A percentile compares a stretch with the other conserved stretches of the same genome.
Conservation (phyloP, 2,329 filamentous ascomycete species). For the Aspergillus sp. region DNA sequence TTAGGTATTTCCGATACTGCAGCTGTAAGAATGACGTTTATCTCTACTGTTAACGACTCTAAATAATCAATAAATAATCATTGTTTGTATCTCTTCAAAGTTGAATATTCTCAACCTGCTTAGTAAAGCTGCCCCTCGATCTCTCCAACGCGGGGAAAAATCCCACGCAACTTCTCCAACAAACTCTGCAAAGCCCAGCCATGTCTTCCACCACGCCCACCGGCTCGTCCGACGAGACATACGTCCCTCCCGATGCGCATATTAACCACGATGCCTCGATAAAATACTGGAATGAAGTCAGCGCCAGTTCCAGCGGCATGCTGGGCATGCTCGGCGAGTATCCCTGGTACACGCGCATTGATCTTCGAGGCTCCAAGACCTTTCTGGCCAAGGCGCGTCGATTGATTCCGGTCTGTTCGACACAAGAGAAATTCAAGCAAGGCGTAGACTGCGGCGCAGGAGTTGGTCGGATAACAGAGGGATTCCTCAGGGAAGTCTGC, state of each 20-base stretch:
- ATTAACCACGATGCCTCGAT: slow-evolving; percentile 34
- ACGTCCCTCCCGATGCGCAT: neutral
- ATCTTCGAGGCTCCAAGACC: slow-evolving; percentile 63
- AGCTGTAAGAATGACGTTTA: no score
- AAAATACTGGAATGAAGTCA: slow-evolving; percentile 30
- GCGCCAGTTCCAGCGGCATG: slow-evolving; percentile 51
- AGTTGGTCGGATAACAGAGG: slow-evolving; percentile 77
- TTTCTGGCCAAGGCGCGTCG: slow-evolving; percentile 62
- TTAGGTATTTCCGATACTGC: no score
- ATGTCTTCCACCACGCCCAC: no score
- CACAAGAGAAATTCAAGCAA: slow-evolving; percentile 18
- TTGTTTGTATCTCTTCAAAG: no score
- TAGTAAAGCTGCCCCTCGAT: no score
- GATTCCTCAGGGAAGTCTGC: slow-evolving; percentile 68
- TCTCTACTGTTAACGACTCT: no score
- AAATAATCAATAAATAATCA: no score
- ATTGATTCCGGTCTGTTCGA: slow-evolving; percentile 10
- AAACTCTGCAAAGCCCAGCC: no score
- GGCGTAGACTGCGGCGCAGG: slow-evolving; percentile 61
- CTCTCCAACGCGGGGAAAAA: no score
- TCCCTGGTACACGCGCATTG: slow-evolving; percentile 62
- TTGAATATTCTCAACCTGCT: no score
- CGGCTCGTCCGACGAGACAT: no score
- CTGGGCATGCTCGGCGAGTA: slow-evolving; percentile 60
- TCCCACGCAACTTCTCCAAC: no score